Evolutionary conservation across 108 stramenopile species (phyloP), one percentile per base, ranked within the genome.

Genomic region (Fragilaria crotonensis): DNA sequence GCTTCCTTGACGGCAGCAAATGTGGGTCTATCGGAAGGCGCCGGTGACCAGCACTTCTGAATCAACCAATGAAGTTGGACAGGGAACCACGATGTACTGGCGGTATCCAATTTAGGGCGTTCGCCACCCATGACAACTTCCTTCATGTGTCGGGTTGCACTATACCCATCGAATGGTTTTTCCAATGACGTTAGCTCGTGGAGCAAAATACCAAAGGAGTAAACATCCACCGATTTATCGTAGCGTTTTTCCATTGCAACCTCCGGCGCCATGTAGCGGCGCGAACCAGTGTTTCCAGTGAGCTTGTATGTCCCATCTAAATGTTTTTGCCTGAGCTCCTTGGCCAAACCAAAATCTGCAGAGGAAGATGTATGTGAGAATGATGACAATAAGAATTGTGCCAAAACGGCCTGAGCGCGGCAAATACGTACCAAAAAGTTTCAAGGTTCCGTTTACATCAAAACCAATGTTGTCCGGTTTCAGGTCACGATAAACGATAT

Each of bases 401-500:
- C 7, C 59, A 29, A 29, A 65, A 56, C 14, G 59, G 55, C 45
- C 46, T n/a, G n/a, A n/a, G n/a, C n/a, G n/a, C n/a, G n/a, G n/a
- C n/a, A 11, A 11, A 41, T 11, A 41, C 36, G 7, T 41, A 41
- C 36, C 36, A 25, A 66, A 46, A 5, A 75, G 49, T 54, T 72
- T 75, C 17, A 70, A 25, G 3, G 30, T 28, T 29, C 56, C 60
- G 0, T 32, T 9, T 31, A 18, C 23, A 46, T 64, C 59, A 5
- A 80, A 72, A 7, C 79, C 73, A 48, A 74, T 67, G 54, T 80
- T 76, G 47, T 72, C 53, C 1, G 78, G 75, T 59, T 89, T 89
- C 53, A 84, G 48, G 61, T 87, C 89, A 4, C 89, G 83, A 60
- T 71, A 84, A 52, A 86, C 60, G 30, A 90, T 80, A 17, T 60